Base-by-base conservation (phyloP, 495 filamentous ascomycete genomes). In the Podospora australis region DNA sequence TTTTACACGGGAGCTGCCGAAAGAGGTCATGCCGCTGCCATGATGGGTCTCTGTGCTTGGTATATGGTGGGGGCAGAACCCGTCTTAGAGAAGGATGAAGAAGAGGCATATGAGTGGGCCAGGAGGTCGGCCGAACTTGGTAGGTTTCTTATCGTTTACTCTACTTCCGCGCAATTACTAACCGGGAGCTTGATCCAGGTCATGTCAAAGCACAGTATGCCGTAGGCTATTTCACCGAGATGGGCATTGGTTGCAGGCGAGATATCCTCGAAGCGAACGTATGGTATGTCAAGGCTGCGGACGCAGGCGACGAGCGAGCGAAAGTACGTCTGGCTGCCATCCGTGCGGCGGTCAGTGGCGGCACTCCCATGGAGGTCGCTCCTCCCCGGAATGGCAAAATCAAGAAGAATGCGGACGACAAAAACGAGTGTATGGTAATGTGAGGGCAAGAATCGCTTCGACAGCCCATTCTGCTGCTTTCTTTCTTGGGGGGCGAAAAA, bases 31-130 rank as follows among this genome's bases (percentile, higher is more conserved):
- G 74, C 89, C 0, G 74, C 84, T 34, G 92, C 90, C n/a, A 96
- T 96, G 91, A 95, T 99, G 90, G 90, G 89, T 14, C 76, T 99
- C 19, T 97, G 92, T 62, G 92, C 92, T 11, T 99, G 92, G 92
- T 99, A 96, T 65, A 83, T 99, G 67, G 86, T 97, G 7, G 92
- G 92, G 1, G 94, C 92, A 7, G 87, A 90, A 57, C 92, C 92
- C 0, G 81, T 96, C 14, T 69, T 99, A 22, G 88, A 94, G 48
- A 95, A 90, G 66, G 90, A 97, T 54, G 94, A 97, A 66, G 82
- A 83, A 44, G 92, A 99, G 65, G 92, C 92, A 2, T 97, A 91
- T 62, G 90, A 95, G 64, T 99, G 92, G 92, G 92, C 92, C 21
- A 76, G 78, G 63, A 82, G 80, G 51, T 89, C 92, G 35, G 90